Conservation (phyloP, 1,284 basidiomycete species). For the Apiotrichum sp. region DNA sequence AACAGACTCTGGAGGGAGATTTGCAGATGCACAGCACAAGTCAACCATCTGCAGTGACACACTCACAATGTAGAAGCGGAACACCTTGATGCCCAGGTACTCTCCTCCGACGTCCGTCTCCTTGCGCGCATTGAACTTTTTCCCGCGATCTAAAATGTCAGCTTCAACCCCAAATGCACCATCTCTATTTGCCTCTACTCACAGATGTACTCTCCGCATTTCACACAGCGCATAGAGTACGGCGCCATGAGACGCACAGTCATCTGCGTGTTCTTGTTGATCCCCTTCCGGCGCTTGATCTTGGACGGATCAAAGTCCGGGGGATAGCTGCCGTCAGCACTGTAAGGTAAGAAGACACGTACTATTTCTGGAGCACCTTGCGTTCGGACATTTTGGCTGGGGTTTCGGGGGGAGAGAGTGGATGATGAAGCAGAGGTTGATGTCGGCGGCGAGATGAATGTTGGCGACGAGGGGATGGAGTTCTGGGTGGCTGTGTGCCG, state of each 20-base stretch:
- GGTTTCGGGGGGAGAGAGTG: neutral
- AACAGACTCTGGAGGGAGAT: no score
- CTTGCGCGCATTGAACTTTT: constrained; percentile 99
- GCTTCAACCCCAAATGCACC: no score
- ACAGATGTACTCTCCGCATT: constrained; percentile 93
- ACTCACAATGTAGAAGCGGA: constrained; percentile 49
- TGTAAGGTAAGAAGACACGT: constrained; percentile 17
- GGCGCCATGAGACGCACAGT: constrained; percentile 98
- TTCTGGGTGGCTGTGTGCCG: no score
- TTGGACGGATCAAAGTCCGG: constrained; percentile 94
- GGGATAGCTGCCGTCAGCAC: constrained; percentile 47
- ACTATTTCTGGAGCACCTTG: constrained; percentile 64
- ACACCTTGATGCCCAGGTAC: constrained; percentile 88
- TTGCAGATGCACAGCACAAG: no score
- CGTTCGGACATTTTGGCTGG: constrained; percentile 72
- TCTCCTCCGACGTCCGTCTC: constrained; percentile 96
- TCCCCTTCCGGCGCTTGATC: constrained; percentile 69
- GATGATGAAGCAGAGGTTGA: neutral
- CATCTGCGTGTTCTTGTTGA: constrained; percentile 85
- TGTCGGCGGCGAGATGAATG: no score
- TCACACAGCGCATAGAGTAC: constrained; percentile 94
- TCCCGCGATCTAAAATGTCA: constrained; percentile 65
- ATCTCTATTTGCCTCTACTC: constrained; percentile 40
- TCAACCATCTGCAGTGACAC: neutral
- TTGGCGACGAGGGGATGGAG: no score